Evolutionary conservation across 2,329 filamentous ascomycete species (phyloP), one percentile per base, ranked within the genome.

Genomic region (Plenodomus biglobosus): DNA sequence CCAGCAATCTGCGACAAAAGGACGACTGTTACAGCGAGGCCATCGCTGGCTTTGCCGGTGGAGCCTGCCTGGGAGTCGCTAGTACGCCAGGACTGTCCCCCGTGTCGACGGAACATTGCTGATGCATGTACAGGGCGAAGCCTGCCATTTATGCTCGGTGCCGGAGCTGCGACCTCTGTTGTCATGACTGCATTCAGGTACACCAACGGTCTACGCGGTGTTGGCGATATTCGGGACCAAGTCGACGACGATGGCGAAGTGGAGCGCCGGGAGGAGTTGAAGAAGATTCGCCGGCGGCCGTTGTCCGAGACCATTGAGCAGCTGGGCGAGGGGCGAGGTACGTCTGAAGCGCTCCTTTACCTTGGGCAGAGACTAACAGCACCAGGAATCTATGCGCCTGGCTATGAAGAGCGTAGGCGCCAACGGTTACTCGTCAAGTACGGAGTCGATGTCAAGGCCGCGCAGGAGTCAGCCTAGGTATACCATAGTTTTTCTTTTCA

Each of bases 311-410:
- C 89, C 2, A 77, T 96, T 57, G 82, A 84, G 19, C 83, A 92
- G 66, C 68, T 96, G 64, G 92, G 91, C 44, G 92, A 96, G 78
- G 90, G 90, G 59, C 83, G 91, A 82, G 90, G 90, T 92, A 81
- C 66, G 74, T 41, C 19, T 13, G 8, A 18, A 5, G 16, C 27
- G 34, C 15, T 8, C 30, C 24, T 19, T 22, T 30, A 36, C 62
- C 22, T 19, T 17, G 8, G 49, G 10, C 16, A 15, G n/a, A 24
- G n/a, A 35, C 58, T 66, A 51, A 68, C 50, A 21, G 17, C 6
- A 44, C 7, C 61, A 96, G 91, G 88, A 46, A 90, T 96, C 63
- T 81, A 86, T 61, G 87, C 83, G 35, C 85, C 88, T 15, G 90
- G 90, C 42, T 96, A 94, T 69, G 87, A 89, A 62, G 89, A 95